Conservation (phyloP, 2,329 filamentous ascomycete genomes). For the Stemphylium beticola region DNA sequence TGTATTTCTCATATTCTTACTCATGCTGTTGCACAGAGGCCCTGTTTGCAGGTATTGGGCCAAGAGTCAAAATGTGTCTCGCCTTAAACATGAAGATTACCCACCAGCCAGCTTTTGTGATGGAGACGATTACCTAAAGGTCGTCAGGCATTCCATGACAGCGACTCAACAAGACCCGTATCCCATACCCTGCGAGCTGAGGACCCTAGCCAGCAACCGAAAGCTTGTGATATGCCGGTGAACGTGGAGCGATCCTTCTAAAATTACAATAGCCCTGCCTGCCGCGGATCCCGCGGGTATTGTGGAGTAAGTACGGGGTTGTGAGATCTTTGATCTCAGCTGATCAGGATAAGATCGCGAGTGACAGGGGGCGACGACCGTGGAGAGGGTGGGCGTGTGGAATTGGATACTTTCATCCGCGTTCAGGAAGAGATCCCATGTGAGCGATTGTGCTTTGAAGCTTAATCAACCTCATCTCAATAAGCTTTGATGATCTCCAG, state of each 20-base stretch:
- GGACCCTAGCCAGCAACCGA: background rate
- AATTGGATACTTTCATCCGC: too few species aligned
- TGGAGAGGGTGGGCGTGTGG: too few species aligned
- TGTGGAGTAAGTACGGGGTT: background rate
- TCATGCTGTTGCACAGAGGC: too few species aligned
- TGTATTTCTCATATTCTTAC: too few species aligned
- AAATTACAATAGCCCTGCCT: background rate
- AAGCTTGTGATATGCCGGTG: background rate
- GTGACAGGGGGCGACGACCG: too few species aligned
- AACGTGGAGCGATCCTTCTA: background rate
- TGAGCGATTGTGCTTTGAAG: too few species aligned
- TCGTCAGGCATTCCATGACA: background rate
- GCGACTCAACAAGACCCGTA: background rate
- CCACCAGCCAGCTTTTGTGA: background rate
- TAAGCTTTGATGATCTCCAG: too few species aligned
- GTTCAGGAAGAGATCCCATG: too few species aligned
- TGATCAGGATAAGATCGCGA: too few species aligned
- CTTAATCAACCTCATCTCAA: too few species aligned
- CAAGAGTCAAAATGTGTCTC: background rate
- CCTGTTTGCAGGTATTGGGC: background rate
- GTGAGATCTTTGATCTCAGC: too few species aligned
- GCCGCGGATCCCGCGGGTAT: background rate
- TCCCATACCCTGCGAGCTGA: background rate
- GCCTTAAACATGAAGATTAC: too few species aligned
- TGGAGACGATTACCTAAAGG: background rate